phyloP scores from a whole-genome alignment of 2,329 filamentous ascomycete genomes.

The Sclerotinia sclerotiorum region DNA sequence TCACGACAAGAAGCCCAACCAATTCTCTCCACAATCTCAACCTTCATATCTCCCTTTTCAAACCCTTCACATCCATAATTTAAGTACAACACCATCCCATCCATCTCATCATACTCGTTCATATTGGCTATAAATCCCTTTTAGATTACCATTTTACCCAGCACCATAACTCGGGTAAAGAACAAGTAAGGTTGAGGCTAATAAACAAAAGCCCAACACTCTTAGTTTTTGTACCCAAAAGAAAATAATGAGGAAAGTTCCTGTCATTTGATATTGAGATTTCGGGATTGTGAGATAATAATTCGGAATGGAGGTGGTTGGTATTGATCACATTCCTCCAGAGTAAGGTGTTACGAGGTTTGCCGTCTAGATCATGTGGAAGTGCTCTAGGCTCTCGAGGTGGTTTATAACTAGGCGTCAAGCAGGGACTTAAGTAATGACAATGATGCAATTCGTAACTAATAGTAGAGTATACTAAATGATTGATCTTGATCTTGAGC shows the following conservation, averaged over 20 bases:
- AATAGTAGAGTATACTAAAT: too few relatives aligned
- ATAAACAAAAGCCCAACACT: too few relatives aligned
- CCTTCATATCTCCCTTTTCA: too few relatives aligned
- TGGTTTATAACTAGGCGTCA: too few relatives aligned
- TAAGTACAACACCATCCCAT: not conserved
- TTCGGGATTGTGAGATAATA: not conserved
- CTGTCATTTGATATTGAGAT: too few relatives aligned
- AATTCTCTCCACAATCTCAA: too few relatives aligned
- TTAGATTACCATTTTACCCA: not conserved
- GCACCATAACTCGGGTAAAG: not conserved
- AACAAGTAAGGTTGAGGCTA: not conserved
- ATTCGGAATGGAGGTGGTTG: not conserved
- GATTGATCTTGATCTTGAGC: too few relatives aligned
- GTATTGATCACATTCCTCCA: not conserved
- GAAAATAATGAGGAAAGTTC: not conserved
- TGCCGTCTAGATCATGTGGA: too few relatives aligned
- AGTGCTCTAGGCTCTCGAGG: too few relatives aligned
- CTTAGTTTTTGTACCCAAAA: not conserved
- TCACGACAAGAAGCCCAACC: not conserved
- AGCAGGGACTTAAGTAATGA: too few relatives aligned
- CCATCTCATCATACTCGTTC: not conserved
- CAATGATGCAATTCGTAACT: too few relatives aligned
- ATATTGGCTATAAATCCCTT: not conserved
- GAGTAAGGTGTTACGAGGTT: too few relatives aligned
- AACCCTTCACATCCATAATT: not conserved